Base-by-base conservation (phyloP, 192 early-diverging fungal species). In the Dissophora globulifera region DNA sequence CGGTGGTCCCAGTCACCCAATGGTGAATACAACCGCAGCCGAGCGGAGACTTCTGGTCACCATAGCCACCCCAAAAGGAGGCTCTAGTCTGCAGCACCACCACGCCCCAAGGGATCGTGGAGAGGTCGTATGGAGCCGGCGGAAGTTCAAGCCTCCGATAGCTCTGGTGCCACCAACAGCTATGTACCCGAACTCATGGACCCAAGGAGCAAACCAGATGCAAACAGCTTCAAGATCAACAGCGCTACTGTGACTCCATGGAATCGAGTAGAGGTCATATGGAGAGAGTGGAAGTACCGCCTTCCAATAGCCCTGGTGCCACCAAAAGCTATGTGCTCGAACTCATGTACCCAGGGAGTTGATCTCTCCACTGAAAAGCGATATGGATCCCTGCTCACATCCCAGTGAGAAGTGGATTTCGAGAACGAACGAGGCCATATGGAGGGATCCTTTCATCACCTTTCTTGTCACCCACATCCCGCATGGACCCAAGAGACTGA, bases 401-500 rank as follows among this genome's bases (percentile, higher is more conserved):
- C 60, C 49, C 50, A 51, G 38, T 49, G 60, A 62, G 60, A 62
- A 62, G 60, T 62, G 48, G 60, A 62, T 51, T 22, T 29, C n/a
- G 49, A 31, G 35, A 62, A 31, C 26, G 25, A 38, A 50, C 27
- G 60, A 51, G 60, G 60, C 41, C 49, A 50, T 62, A 41, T 50
- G 31, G 60, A 62, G 60, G 60, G 50, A 17, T n/a, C 17, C 30
- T 16, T 20, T 19, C 41, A 4, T 26, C 23, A 11, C 41, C 35
- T 38, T 38, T 13, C 13, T 38, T 38, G n/a, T 23, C 56, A 43
- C 46, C n/a, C 8, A 16, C 20, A 41, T 25, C 60, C 60, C 50
- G 50, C 60, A 62, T 51, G 60, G 33, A 62, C 60, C 60, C 35
- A 62, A 31, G 60, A 62, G 60, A 27, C 60, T 62, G 48, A 62